Evolutionary conservation across 2,329 filamentous ascomycete genomes (phyloP).

Genomic region (Dothiorella sarmentorum): DNA sequence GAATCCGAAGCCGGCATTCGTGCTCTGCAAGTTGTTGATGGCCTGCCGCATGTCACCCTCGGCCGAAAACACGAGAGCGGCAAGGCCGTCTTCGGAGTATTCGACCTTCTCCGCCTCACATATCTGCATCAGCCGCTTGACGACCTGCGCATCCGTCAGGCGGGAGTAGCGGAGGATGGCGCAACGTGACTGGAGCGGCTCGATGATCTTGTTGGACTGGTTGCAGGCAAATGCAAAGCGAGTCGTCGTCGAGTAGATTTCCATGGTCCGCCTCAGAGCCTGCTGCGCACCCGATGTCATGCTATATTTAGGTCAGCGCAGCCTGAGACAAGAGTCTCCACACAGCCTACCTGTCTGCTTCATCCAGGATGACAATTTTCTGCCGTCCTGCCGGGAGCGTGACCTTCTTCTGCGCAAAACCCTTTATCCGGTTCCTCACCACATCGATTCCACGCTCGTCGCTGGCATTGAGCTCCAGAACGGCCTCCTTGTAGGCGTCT

Average conservation of each 20-base stretch:
- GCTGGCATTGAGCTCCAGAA: constrained; percentile 91
- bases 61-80: constrained; percentile 93
- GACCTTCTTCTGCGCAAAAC: constrained; percentile 98
- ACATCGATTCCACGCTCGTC: constrained; percentile 98
- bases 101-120: constrained; percentile 88
- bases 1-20: constrained; percentile 88
- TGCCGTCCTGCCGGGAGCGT: constrained; percentile 86
- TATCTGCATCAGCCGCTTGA: constrained; percentile 86
- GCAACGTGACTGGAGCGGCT: constrained; percentile 94
- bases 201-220: constrained; percentile 98
- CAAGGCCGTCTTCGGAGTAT: constrained; percentile 88
- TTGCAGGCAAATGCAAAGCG: constrained; percentile 98
- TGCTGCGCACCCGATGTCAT: constrained; percentile 98
- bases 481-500: constrained; percentile 93
- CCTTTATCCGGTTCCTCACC: constrained; percentile 94
- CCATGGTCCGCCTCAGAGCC: constrained; percentile 92
- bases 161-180: constrained; percentile 92
- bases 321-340: not conserved
- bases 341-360: constrained; percentile 70
- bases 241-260: constrained; percentile 95
- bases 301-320: constrained; percentile 33
- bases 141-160: constrained; percentile 87
- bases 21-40: constrained; percentile 97
- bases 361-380: constrained; percentile 95
- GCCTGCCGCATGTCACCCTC: constrained; percentile 99